Base-by-base conservation (phyloP, 2,329 filamentous ascomycete genomes). In the Trichoderma sp. region DNA sequence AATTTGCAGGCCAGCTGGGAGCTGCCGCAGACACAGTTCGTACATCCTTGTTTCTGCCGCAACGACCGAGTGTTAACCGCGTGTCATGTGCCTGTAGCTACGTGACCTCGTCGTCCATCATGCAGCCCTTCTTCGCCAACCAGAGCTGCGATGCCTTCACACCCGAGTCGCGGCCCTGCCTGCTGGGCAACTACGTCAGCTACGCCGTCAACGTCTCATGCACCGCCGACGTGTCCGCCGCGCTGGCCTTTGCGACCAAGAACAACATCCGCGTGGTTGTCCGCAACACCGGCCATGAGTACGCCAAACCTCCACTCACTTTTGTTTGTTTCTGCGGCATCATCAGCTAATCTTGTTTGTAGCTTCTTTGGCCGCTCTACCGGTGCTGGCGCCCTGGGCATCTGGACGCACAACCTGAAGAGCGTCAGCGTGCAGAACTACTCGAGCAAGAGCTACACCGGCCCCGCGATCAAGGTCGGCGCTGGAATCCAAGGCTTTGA, bases 401-500 rank as follows among this genome's bases (percentile, higher is more conserved):
- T 83, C 66, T 82, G 81, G 78, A 83, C 79, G 1, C 81, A 83
- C 69, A 74, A 76, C 69, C 73, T 83, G 69, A 82, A 83, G 75
- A 74, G 78, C 28, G 79, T 80, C 10, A 66, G 81, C 26, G 79
- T 83, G 70, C 73, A 81, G 26, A 75, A 79, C 55, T 81, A 80
- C 75, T 85, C 80, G 55, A 75, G 76, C 5, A 68, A 46, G 0
- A 2, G 78, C 52, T 89, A 88, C 74, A 75, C 69, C 0, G 87
- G 87, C 5, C 79, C 79, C 7, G 85, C 86, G 0, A 77, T 88
- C 39, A 85, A 81, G 60, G 74, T 89, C 14, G 86, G 84, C 4
- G 84, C 87, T 2, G 88, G 88, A 28, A 79, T 88, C 1, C 80
- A 83, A 55, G 86, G 81, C 0, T 78, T 75, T 21, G 84, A 89